Evolutionary conservation across 1,284 basidiomycete species (phyloP).

Genomic region (Ustilago cynodontis): DNA sequence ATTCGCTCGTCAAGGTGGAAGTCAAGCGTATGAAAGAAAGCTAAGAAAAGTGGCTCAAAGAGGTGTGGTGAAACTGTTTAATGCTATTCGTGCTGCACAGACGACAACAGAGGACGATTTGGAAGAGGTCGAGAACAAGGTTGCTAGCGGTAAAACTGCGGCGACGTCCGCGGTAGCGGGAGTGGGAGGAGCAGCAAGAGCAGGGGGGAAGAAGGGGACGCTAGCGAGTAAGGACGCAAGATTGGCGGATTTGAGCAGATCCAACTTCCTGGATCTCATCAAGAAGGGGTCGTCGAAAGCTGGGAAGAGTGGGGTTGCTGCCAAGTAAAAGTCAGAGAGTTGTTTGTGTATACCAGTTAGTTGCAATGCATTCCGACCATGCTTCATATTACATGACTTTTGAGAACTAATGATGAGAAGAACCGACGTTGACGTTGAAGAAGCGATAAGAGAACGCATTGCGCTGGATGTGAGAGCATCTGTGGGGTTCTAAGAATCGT

Average conservation of each 20-base stretch:
- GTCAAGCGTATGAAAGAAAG: slow-evolving; percentile 61
- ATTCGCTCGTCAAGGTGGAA: slow-evolving; percentile 58
- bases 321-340: slow-evolving; percentile 24
- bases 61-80: slow-evolving; percentile 69
- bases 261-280: slow-evolving; percentile 67
- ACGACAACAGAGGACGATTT: slow-evolving; percentile 61
- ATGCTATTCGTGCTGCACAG: slow-evolving; percentile 68
- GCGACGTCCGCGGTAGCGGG: background rate
- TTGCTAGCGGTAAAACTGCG: slow-evolving; percentile 10
- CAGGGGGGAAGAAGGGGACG: slow-evolving; percentile 37
- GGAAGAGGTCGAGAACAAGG: slow-evolving; percentile 47
- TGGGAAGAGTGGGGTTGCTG: slow-evolving; percentile 27
- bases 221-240: slow-evolving; percentile 59
- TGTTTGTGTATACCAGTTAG: slow-evolving; percentile 22
- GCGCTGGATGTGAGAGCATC: background rate
- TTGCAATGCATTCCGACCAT: slow-evolving; percentile 5
- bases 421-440: too few species aligned
- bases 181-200: slow-evolving; percentile 5
- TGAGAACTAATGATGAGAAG: background rate
- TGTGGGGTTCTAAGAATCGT: too few species aligned
- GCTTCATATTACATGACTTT: background rate
- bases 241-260: slow-evolving; percentile 65
- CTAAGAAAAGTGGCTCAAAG: slow-evolving; percentile 67
- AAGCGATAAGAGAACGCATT: background rate
- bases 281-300: slow-evolving; percentile 38